Evolutionary conservation across 2,329 filamentous ascomycete species (phyloP).

Genomic region (Sphaerulina vaccinii): DNA sequence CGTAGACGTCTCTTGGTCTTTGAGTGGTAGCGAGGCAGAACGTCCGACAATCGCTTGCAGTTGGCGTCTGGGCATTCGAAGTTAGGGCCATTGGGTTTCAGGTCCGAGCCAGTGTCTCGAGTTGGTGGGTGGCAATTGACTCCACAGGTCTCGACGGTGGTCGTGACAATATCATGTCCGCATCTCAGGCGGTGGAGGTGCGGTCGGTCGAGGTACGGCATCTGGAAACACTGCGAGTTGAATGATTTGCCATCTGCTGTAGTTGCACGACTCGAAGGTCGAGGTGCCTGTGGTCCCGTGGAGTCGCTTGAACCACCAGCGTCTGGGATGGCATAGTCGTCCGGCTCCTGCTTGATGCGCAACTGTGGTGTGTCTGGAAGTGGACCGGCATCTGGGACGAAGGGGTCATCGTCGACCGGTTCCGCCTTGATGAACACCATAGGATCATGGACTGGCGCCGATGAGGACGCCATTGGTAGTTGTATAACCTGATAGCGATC

Average conservation of each 20-base stretch:
- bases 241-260: constrained; percentile 9
- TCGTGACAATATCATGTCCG: constrained; percentile 13
- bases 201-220: constrained; percentile 3
- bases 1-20: background rate
- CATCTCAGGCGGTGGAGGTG: constrained; percentile 14
- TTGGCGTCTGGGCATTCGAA: constrained; percentile 13
- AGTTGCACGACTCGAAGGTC: constrained; percentile 8
- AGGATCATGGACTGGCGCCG: background rate
- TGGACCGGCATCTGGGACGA: background rate
- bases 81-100: constrained; percentile 1
- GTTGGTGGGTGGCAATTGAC: constrained; percentile 1
- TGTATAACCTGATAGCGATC: background rate
- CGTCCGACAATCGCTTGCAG: background rate
- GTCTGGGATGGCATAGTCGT: background rate
- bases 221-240: constrained; percentile 12
- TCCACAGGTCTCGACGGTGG: constrained; percentile 10
- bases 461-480: background rate
- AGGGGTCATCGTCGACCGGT: background rate
- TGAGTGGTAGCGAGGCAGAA: background rate
- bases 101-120: background rate
- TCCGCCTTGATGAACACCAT: background rate
- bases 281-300: background rate
- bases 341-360: constrained; percentile 8
- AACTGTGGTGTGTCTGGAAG: background rate
- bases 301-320: background rate